Conservation (phyloP, 257 asterid species). For the Avicennia marina region DNA sequence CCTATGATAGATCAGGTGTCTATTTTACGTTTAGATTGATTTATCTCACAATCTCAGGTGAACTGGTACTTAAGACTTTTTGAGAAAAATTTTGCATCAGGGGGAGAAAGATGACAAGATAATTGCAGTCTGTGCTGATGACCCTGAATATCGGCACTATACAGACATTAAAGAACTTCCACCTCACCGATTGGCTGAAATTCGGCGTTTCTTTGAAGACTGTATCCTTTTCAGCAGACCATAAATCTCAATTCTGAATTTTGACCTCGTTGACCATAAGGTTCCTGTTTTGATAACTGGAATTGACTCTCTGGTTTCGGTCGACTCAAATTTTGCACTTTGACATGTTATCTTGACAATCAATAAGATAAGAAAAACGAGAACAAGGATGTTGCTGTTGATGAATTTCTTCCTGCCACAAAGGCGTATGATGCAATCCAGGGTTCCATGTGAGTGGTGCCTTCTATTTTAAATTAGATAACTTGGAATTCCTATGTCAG, state of each 20-base stretch:
- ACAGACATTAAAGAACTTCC: conserved; percentile 88
- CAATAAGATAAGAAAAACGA: conserved; percentile 81
- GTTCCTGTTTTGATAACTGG: no score
- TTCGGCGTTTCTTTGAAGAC: conserved; percentile 89
- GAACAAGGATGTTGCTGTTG: conserved; percentile 90
- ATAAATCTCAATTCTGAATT: conserved; percentile 14
- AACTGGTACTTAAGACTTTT: not conserved
- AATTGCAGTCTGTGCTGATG: conserved; percentile 95
- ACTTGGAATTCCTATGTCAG: not conserved
- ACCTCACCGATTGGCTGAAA: conserved; percentile 89
- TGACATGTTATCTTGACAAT: conserved; percentile 31
- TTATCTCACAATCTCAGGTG: not conserved
- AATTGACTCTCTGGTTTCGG: not conserved
- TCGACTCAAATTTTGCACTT: not conserved
- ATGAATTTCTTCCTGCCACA: conserved; percentile 68
- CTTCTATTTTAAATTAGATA: not conserved
- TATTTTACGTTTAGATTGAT: not conserved
- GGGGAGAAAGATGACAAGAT: conserved; percentile 97
- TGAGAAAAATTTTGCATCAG: conserved; percentile 23
- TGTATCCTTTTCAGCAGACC: conserved; percentile 58
- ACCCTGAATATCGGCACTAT: conserved; percentile 81
- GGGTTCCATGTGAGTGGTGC: conserved; percentile 68
- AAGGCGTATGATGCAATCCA: conserved; percentile 72
- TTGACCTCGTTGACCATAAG: no score
- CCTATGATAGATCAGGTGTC: conserved; percentile 97